phyloP scores from a whole-genome alignment of 106 monocot genomes.

The Phalaenopsis aphrodite region DNA sequence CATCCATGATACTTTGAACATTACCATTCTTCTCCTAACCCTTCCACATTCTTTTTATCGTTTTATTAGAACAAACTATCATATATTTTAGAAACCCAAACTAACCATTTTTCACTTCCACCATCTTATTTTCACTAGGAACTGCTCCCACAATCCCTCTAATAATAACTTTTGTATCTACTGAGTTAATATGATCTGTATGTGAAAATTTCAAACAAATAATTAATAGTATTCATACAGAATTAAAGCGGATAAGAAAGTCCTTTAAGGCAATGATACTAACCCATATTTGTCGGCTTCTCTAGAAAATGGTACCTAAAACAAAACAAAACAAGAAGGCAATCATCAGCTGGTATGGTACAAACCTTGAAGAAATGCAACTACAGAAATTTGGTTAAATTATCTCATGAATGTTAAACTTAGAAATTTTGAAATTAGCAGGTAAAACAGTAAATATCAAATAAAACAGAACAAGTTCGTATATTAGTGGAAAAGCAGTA shows the following conservation, averaged over 20 bases:
- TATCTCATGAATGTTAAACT: neutral
- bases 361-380: neutral
- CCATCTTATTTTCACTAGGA: neutral
- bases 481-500: neutral
- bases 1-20: neutral
- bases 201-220: neutral
- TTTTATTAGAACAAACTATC: neutral
- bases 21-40: neutral
- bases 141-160: neutral
- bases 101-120: neutral
- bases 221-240: neutral
- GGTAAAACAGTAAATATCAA: neutral
- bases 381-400: neutral
- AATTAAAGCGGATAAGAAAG: neutral
- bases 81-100: neutral
- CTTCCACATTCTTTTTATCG: neutral
- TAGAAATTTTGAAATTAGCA: neutral
- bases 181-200: neutral
- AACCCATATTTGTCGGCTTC: constrained; percentile 17
- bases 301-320: constrained; percentile 26
- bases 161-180: neutral
- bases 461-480: neutral
- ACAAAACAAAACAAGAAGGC: constrained; percentile 1
- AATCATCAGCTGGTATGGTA: neutral
- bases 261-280: neutral